Percentiles rank a stretch among this genome's conserved stretches.
These are phyloP conservation scores for Lasiosphaeria hispida DNA, from an alignment of 495 filamentous ascomycete genomes.

Conservation along the genomic window DNA sequence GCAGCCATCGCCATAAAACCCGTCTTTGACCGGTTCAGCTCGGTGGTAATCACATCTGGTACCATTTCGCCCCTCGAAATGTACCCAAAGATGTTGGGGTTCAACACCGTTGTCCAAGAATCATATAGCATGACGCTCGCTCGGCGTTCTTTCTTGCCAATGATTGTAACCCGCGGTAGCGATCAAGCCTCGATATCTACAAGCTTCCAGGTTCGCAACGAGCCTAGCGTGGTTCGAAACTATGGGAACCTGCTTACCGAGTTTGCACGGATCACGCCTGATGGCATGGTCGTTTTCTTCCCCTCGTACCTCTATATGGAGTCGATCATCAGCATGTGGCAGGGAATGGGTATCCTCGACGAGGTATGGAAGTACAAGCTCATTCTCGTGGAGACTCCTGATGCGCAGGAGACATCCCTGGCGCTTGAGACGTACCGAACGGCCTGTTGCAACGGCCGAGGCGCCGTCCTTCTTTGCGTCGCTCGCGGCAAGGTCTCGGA, in stretches of 20 bases:
- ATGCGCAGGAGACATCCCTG: slow-evolving; percentile 93
- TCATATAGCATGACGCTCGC: slow-evolving; percentile 97
- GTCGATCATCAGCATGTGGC: slow-evolving; percentile 97
- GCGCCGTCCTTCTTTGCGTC: slow-evolving; percentile 89
- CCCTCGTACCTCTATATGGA: slow-evolving; percentile 99
- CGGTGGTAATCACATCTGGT: slow-evolving; percentile 97
- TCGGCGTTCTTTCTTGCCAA: slow-evolving; percentile 89
- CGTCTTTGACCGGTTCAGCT: slow-evolving; percentile 94
- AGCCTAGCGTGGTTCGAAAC: slow-evolving; percentile 90
- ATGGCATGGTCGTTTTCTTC: slow-evolving; percentile 98
- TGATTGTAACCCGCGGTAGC: slow-evolving; percentile 93
- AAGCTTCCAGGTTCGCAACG: slow-evolving; percentile 90
- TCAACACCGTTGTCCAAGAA: slow-evolving; percentile 86
- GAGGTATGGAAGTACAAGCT: slow-evolving; percentile 99
- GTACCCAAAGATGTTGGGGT: slow-evolving; percentile 98
- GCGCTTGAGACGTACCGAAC: slow-evolving; percentile 96
- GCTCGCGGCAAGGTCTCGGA: slow-evolving; percentile 96
- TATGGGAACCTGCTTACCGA: slow-evolving; percentile 91
- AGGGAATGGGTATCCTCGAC: slow-evolving; percentile 95
- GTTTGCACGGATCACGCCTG: slow-evolving; percentile 90
- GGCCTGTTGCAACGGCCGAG: slow-evolving; percentile 93
- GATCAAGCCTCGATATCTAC: slow-evolving; percentile 91
- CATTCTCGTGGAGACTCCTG: slow-evolving; percentile 95
- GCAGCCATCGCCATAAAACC: slow-evolving; percentile 98
- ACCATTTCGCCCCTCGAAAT: slow-evolving; percentile 97